Base-by-base conservation (phyloP, 1,284 basidiomycete genomes). In the Rhodotorula sp. region DNA sequence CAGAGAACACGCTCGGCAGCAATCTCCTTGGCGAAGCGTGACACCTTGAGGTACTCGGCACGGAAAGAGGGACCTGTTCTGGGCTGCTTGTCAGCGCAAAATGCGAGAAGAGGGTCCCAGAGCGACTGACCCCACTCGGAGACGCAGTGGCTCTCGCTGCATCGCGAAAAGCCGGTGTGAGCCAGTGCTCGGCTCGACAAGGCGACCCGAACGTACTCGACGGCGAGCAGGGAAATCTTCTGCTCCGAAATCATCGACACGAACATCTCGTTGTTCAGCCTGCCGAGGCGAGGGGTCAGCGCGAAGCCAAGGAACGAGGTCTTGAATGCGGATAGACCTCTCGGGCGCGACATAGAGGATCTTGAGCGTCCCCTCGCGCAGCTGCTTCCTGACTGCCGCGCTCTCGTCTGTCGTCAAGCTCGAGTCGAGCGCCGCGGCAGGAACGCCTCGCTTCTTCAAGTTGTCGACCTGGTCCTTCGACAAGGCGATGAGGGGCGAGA, bases 311-410 rank as follows among this genome's bases (percentile, higher is more conserved):
- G 4, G 15, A 27, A 15, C 17, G 27, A 30, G 2, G 20, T 10
- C 13, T 22, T 22, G 24, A 22, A 29, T 24, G 9, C 8, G 29
- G n/a, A 46, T 64, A 17, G 20, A 66, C 70, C 59, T 57, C 77
- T 95, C 92, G 0, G 92, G 92, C 89, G 93, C 73, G 20, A 75
- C 90, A 78, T 94, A 95, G 73, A 87, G 87, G 0, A 94, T 81
- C 78, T 93, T 90, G 67, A 90, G 87, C 32, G 46, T 59, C 19
- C 60, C 67, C 27, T 34, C 74, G 84, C 81, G 58, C 32, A 94
- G 79, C 30, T 87, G 83, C 46, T 79, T 73, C 34, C 85, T 83
- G 36, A 89, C 88, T 2, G 84, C 83, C 9, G 80, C 82, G 56
- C 84, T 82, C 66, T 89, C 86, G 5, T 81, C 79, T 68, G 85